Conservation (phyloP, 495 filamentous ascomycete genomes). For the Penicillium chermesinum region DNA sequence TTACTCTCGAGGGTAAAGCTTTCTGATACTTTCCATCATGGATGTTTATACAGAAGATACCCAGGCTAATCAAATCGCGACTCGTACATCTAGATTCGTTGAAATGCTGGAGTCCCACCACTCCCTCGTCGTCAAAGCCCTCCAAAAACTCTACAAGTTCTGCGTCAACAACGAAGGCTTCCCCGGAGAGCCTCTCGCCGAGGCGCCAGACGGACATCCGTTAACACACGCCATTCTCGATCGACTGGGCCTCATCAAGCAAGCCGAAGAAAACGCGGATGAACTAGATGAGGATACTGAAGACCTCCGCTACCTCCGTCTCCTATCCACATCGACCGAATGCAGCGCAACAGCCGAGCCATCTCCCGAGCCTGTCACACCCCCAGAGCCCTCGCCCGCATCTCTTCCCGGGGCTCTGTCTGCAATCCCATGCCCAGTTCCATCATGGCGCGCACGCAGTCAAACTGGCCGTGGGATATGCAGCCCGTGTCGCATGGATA, state of each 20-base stretch:
- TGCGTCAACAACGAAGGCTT: constrained; percentile 43
- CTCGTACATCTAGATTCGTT: constrained; percentile 30
- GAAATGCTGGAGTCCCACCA: constrained; percentile 48
- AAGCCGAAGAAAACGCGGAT: constrained; percentile 42
- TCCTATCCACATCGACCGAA: constrained; percentile 38
- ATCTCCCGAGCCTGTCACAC: constrained; percentile 38
- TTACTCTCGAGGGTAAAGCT: constrained; percentile 41
- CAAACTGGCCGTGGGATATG: constrained; percentile 34
- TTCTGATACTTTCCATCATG: background rate
- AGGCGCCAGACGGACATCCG: constrained; percentile 39
- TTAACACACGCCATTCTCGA: constrained; percentile 45
- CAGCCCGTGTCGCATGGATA: constrained; percentile 21
- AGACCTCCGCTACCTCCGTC: constrained; percentile 35
- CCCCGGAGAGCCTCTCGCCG: constrained; percentile 41
- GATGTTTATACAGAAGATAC: background rate
- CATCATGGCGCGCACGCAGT: constrained; percentile 14
- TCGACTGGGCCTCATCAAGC: constrained; percentile 43
- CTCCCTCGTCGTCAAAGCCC: constrained; percentile 40
- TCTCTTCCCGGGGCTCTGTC: constrained; percentile 7
- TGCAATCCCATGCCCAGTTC: constrained; percentile 18
- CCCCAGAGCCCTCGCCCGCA: constrained; percentile 32
- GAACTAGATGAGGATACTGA: constrained; percentile 37
- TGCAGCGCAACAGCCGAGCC: constrained; percentile 39
- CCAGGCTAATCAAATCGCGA: constrained; percentile 2
- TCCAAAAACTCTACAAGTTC: constrained; percentile 42